phyloP scores from a whole-genome alignment of 306 rosid species.

The Aeschynomene evenia region DNA sequence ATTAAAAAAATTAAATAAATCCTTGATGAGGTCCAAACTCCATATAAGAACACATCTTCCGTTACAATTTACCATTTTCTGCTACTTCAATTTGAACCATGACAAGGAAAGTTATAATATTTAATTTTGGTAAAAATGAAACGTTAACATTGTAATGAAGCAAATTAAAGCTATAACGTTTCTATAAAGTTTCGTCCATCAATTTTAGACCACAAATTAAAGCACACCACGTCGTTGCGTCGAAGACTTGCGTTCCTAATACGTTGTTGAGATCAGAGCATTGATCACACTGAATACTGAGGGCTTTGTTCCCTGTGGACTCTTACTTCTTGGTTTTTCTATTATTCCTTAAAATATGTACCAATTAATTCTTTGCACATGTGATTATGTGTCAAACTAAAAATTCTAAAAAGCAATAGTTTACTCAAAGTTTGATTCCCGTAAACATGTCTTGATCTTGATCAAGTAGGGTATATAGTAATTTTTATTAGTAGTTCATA shows the following conservation, averaged over 20 bases:
- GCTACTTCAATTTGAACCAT: not conserved
- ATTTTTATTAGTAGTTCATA: too few relatives aligned
- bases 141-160: not conserved
- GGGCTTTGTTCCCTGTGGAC: not conserved
- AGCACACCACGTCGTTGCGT: not conserved
- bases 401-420: too few relatives aligned
- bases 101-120: not conserved
- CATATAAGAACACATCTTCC: not conserved
- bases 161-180: not conserved
- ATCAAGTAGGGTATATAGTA: too few relatives aligned
- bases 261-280: not conserved
- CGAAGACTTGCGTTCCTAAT: not conserved
- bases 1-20: too few relatives aligned
- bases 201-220: not conserved
- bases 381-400: too few relatives aligned
- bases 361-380: not conserved
- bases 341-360: not conserved
- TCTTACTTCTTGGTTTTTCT: not conserved
- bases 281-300: not conserved
- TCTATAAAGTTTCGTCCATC: not conserved
- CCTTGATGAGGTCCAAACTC: not conserved
- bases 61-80: not conserved
- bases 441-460: too few relatives aligned
- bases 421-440: too few relatives aligned
- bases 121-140: not conserved